phyloP scores from a whole-genome alignment of 768 basidiomycete genomes.

The Pseudohyphozyma bogoriensis region DNA sequence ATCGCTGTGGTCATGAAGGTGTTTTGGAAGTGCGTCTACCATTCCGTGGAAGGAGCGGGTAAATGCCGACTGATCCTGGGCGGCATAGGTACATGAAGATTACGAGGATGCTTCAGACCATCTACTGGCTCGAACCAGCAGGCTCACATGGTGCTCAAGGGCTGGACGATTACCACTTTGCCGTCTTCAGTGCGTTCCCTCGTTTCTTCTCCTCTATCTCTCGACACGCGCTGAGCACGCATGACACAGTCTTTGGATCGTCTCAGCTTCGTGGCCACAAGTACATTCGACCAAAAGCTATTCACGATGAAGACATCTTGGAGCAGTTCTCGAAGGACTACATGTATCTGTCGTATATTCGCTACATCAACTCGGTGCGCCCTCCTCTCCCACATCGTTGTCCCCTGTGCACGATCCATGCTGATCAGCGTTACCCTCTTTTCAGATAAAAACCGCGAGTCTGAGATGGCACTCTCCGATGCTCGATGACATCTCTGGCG shows the following conservation, averaged over 20 bases:
- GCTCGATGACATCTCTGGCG: constrained; percentile 72
- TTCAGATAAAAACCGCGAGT: constrained; percentile 88
- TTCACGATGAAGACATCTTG: constrained; percentile 80
- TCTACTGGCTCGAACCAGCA: constrained; percentile 95
- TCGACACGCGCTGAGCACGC: not conserved
- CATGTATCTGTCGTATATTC: constrained; percentile 94
- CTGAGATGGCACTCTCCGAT: constrained; percentile 97
- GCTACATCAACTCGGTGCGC: constrained; percentile 70
- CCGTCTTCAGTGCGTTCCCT: constrained; percentile 48
- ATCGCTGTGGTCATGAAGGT: constrained; percentile 66
- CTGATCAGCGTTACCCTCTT: too few relatives aligned
- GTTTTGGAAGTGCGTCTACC: constrained; percentile 86
- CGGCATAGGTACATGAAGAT: constrained; percentile 39
- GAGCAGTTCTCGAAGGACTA: constrained; percentile 86
- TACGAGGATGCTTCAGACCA: constrained; percentile 66
- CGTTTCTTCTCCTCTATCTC: not conserved
- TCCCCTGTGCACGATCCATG: too few relatives aligned
- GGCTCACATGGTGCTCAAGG: constrained; percentile 99
- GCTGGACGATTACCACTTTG: constrained; percentile 74
- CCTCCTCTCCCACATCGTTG: not conserved
- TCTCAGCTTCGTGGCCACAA: constrained; percentile 75
- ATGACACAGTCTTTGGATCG: constrained; percentile 54
- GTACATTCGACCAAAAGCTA: constrained; percentile 79
- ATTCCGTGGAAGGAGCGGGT: too few relatives aligned
- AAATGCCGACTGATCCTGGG: too few relatives aligned